Evolutionary conservation across 805 yeast species (phyloP), one percentile per base, ranked within the genome.

Genomic region (Hanseniaspora meyeri): DNA sequence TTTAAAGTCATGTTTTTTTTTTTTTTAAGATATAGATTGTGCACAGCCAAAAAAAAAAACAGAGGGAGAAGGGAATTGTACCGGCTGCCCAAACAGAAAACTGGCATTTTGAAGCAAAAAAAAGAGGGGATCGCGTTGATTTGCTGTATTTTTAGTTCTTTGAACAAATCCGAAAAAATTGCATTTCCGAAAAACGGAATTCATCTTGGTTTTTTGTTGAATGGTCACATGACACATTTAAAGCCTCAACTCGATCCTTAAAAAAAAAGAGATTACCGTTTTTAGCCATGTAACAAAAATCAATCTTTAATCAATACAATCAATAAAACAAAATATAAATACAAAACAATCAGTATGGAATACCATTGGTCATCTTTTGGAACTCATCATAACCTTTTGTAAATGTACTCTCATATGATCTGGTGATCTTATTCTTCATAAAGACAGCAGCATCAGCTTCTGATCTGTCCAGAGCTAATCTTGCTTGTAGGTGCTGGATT

Each of bases 371-470:
- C 62, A 93, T 68, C 64, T 95, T 77, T 71, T 93, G 99, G 81
- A 93, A 93, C 72, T 90, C 97, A 67, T 93, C 99, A 69, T 93
- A 93, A 20, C 96, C 97, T 66, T 83, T 86, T 38, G 98, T 93
- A 65, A 84, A 88, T 64, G 81, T 72, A 70, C 95, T 85, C 69
- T 91, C 97, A 69, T 81, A 85, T 58, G 95, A 82, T 72, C 83
- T 85, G 61, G 74, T 76, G 60, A 93, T 83, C 70, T 93, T 77
- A 1, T 81, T 77, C 60, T 86, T 77, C 81, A 93, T 85, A 62
- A 76, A 79, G 38, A 73, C 64, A 10, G 95, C 88, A 8, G 97
- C 97, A 49, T 91, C 96, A 57, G 80, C 82, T 54, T 91, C 97
- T 34, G 79, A 71, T 69, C 84, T 89, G 29, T 77, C 73, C 24